phyloP scores from a whole-genome alignment of 2,329 filamentous ascomycete species.

The Pseudogymnoascus sp. region DNA sequence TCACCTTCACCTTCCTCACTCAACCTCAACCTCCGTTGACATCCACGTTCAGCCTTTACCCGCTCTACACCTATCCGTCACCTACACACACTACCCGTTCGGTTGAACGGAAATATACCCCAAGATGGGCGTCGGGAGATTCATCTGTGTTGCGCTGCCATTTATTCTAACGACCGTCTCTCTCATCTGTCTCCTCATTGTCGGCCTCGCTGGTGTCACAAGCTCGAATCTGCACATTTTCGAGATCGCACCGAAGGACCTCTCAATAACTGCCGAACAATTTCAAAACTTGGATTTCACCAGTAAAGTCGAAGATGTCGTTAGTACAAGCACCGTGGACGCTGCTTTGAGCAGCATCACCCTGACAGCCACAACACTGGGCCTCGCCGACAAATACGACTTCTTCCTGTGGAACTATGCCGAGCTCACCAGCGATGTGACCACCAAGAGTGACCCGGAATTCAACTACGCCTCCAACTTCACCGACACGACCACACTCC shows the following conservation, averaged over 20 bases:
- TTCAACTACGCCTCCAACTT: constrained; percentile 71
- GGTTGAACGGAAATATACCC: not conserved
- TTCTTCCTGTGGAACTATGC: constrained; percentile 87
- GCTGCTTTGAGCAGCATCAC: constrained; percentile 29
- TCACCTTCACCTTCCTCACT: not conserved
- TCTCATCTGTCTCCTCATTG: constrained; percentile 59
- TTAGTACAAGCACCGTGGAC: constrained; percentile 1
- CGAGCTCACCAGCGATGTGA: constrained; percentile 40
- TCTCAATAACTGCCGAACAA: constrained; percentile 39
- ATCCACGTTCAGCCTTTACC: not conserved
- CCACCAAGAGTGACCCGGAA: constrained; percentile 61
- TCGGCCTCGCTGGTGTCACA: constrained; percentile 45
- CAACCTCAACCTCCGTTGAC: not conserved
- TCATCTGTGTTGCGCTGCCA: constrained; percentile 80
- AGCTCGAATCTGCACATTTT: constrained; percentile 51
- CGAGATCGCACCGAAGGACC: constrained; percentile 52
- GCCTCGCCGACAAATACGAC: constrained; percentile 64
- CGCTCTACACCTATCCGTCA: constrained; percentile 4
- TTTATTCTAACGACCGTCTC: constrained; percentile 73
- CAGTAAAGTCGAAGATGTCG: not conserved
- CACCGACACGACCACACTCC: constrained; percentile 57
- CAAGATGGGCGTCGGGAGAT: constrained; percentile 55
- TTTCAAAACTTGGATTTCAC: constrained; percentile 26
- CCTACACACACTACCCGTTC: not conserved
- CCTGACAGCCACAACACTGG: constrained; percentile 49